phyloP scores from a whole-genome alignment of 331 rosid species.

The Malus hybrid region DNA sequence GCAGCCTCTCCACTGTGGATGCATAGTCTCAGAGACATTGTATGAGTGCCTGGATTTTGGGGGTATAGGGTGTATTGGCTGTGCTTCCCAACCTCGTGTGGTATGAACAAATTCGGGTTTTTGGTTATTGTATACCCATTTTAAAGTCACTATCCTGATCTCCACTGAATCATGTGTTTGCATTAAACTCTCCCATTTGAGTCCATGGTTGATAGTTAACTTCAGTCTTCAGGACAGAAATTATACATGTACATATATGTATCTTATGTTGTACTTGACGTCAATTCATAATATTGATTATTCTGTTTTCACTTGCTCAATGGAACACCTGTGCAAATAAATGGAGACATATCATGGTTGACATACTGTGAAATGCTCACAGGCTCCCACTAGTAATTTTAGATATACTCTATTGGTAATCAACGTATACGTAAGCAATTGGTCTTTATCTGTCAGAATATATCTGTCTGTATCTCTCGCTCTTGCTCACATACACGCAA shows the following conservation, averaged over 20 bases:
- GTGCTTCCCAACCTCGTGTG: conserved; percentile 42
- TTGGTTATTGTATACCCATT: background rate
- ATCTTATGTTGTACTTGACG: background rate
- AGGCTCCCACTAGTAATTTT: background rate
- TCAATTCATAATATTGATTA: background rate
- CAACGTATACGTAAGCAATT: background rate
- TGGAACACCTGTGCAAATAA: background rate
- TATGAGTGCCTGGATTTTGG: conserved; percentile 75
- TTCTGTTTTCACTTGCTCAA: background rate
- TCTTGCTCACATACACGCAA: background rate
- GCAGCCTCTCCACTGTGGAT: conserved; percentile 91
- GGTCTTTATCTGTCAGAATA: background rate
- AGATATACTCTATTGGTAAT: background rate
- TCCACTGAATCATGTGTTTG: background rate
- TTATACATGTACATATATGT: background rate
- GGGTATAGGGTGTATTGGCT: conserved; percentile 72
- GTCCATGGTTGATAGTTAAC: background rate
- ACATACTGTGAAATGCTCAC: background rate
- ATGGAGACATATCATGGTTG: background rate
- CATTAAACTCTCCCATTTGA: background rate
- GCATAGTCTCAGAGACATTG: conserved; percentile 57
- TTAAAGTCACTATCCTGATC: background rate
- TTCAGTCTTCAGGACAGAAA: background rate
- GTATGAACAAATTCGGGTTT: conserved; percentile 43
- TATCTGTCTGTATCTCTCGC: background rate